phyloP scores from a whole-genome alignment of 345 rosid genomes.

The Melaleuca quinquenervia region DNA sequence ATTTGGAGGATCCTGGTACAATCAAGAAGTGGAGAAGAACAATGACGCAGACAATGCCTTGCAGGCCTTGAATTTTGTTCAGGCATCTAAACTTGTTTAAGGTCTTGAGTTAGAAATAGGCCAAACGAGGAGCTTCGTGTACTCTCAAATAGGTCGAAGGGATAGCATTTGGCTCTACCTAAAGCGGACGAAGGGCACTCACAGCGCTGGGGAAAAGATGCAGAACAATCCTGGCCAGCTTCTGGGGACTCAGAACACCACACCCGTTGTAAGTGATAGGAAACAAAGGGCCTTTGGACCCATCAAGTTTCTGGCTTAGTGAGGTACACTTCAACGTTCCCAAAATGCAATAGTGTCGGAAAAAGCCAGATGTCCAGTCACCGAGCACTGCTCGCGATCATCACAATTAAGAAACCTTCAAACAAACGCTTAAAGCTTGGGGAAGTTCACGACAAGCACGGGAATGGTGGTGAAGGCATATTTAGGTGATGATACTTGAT shows the following conservation, averaged over 20 bases:
- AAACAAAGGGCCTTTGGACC: background rate
- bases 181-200: background rate
- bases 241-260: background rate
- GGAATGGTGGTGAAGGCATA: background rate
- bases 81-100: background rate
- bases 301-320: background rate
- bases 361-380: background rate
- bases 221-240: background rate
- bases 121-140: background rate
- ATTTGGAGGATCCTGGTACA: background rate
- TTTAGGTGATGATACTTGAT: background rate
- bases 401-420: background rate
- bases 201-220: background rate
- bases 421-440: background rate
- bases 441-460: background rate
- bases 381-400: background rate
- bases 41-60: background rate
- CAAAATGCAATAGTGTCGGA: background rate
- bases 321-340: background rate
- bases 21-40: background rate
- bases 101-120: background rate
- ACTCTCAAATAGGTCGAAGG: background rate
- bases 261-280: background rate
- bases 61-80: background rate
- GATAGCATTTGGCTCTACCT: background rate